Base-by-base conservation (phyloP, 148 eudicot species). In the Arctostaphylos glauca region DNA sequence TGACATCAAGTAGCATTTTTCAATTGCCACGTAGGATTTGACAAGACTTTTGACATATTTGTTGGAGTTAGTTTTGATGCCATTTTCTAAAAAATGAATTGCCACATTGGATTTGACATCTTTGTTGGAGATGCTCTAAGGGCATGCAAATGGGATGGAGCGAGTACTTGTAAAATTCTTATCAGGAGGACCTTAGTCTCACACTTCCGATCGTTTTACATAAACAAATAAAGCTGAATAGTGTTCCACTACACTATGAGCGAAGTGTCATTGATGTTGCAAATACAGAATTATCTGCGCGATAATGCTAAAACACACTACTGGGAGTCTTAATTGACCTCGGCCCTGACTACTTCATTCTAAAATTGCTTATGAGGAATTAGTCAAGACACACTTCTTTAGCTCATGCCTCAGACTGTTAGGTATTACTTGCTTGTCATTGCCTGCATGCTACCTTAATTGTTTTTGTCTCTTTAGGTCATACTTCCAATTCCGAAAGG, bases 191-290 rank as follows among this genome's bases (percentile, higher is more conserved):
- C 23, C 52, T 72, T 46, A 18, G 23, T 72, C 76, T 46, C 15
- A 21, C 18, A 72, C 19, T 2, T 14, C 13, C 0, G 76, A 46
- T 72, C 50, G 41, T 70, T 72, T 44, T 46, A 46, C 3, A 18
- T 72, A 44, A 72, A 44, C 19, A 72, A 41, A 72, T 15, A 50
- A 8, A 16, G 23, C 16, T 21, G 76, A 50, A 72, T 72, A 44
- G 7, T 72, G 52, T 44, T 72, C 19, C n/a, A 72, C 7, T 60
- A 19, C 67, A 55, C 31, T 31, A 10, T 6, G 23, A 46, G 76
- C 18, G 23, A 72, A 43, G 44, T 44, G 52, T 72, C 44, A 23
- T n/a, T 46, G 54, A 73, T 73, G 53, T 73, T 73, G 76, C 76
- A 73, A 62, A 62, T 62, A 21, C 9, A n/a, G 68, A 62, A 21